phyloP scores from a whole-genome alignment of 2,329 filamentous ascomycete species.

The Tothia fuscella region DNA sequence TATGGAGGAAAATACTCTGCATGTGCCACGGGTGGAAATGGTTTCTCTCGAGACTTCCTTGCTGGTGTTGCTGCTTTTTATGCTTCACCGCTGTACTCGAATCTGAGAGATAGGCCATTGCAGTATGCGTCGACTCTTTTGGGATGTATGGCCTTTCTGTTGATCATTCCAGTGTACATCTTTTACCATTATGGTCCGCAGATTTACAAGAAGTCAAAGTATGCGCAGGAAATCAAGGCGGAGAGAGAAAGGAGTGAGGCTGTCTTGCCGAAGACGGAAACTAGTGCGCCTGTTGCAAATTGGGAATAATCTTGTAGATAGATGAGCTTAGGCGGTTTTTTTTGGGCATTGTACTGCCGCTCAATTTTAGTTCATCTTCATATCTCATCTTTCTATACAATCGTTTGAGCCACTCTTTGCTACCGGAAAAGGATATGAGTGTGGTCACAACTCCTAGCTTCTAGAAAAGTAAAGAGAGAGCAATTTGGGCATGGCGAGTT shows the following conservation, averaged over 20 bases:
- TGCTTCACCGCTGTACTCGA: constrained; percentile 38
- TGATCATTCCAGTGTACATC: not conserved
- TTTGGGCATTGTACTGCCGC: no score
- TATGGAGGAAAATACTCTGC: constrained; percentile 58
- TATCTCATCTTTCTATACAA: no score
- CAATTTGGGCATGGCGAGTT: no score
- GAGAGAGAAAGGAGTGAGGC: not conserved
- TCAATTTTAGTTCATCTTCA: no score
- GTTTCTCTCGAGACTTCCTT: constrained; percentile 60
- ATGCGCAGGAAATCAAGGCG: not conserved
- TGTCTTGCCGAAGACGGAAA: not conserved
- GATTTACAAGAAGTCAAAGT: not conserved
- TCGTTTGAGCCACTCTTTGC: no score
- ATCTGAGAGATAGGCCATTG: not conserved
- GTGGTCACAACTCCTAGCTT: no score
- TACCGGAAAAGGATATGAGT: no score
- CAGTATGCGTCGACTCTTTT: not conserved
- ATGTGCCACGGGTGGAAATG: constrained; percentile 65
- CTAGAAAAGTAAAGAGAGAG: no score
- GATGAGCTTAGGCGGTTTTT: no score
- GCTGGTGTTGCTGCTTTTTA: constrained; percentile 61
- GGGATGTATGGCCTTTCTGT: not conserved
- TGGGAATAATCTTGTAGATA: no score
- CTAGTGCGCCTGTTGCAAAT: no score
- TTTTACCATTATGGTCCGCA: not conserved